Percentiles rank a stretch among this genome's conserved stretches.
These are phyloP conservation scores for Russula ochroleuca DNA, from an alignment of 768 basidiomycete genomes.

Conservation along the genomic window DNA sequence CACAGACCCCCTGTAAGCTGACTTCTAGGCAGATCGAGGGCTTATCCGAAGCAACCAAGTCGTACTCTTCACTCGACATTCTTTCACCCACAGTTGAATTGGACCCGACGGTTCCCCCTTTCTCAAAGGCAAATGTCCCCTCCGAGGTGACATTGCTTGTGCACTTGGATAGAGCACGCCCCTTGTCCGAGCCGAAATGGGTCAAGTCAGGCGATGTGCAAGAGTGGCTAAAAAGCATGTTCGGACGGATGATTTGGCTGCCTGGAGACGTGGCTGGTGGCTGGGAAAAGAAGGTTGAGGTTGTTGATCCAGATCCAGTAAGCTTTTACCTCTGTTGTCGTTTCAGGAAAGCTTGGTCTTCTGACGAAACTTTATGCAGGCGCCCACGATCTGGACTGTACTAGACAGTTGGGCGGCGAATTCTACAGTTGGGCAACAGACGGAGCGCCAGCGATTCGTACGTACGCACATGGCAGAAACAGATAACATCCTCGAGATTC, in stretches of 20 bases:
- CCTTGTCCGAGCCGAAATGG: conserved; percentile 95
- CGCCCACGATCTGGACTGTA: conserved; percentile 87
- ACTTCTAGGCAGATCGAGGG: conserved; percentile 63
- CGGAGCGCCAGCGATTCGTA: conserved; percentile 82
- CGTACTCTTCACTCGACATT: conserved; percentile 58
- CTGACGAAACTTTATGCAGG: conserved; percentile 43
- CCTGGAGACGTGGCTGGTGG: conserved; percentile 78
- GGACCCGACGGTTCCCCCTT: conserved; percentile 71
- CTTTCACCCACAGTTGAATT: conserved; percentile 41
- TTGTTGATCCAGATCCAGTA: conserved; percentile 94
- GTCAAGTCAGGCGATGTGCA: conserved; percentile 92
- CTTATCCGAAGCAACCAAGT: conserved; percentile 64
- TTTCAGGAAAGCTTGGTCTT: conserved; percentile 8
- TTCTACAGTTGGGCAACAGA: conserved; percentile 68
- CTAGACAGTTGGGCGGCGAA: conserved; percentile 88
- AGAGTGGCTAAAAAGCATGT: conserved; percentile 87
- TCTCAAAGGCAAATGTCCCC: conserved; percentile 51
- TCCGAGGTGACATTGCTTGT: conserved; percentile 60
- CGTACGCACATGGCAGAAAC: conserved; percentile 82
- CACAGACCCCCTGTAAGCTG: background rate
- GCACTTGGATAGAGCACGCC: conserved; percentile 81
- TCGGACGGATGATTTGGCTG: conserved; percentile 84
- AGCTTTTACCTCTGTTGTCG: conserved; percentile 32
- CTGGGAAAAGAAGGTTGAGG: conserved; percentile 92
- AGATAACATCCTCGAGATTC: conserved; percentile 88